Evolutionary conservation across 306 rosid genomes (phyloP), one percentile per base, ranked within the genome.

Genomic region (Dryas drummondii): DNA sequence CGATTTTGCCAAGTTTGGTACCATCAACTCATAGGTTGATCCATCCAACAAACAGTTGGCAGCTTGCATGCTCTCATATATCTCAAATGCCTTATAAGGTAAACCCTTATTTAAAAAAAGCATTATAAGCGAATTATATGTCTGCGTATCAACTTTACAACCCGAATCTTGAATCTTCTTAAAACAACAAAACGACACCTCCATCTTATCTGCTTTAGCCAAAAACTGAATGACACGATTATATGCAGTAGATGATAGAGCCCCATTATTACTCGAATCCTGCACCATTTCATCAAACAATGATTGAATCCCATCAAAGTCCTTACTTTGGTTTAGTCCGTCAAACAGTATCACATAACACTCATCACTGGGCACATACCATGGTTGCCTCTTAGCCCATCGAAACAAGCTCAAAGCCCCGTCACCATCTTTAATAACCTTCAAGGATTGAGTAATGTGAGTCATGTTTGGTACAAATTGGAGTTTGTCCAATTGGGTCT

Each of bases 41-140:
- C 82, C 76, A 87, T 91, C 91, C 84, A 94, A 78, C 4, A 75
- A 86, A 78, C 92, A 87, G 27, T 73, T 77, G 22, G 84, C 87
- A 51, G 80, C 84, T 82, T 84, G 91, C 98, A 94, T 90, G 84
- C 87, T 87, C 85, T 90, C 98, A 70, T 94, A 94, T 78, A 94
- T 84, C 87, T 91, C 98, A 77, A 91, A 91, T 0, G 94, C 94
- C 88, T 94, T 94, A 68, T 90, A 94, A 69, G 96, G 98, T 77
- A 91, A 82, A 52, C 98, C 98, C 87, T 91, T 94, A 73, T 81
- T 91, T 81, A 91, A 66, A 90, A 94, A 91, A 83, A 91, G 74
- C 32, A 90, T 82, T 71, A 94, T 83, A 53, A 94, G 96, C 0
- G 93, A 90, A 82, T 94, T 94, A 73, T 87, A 94, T 0, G 98